These are phyloP conservation scores for Cladophialophora immunda DNA, from an alignment of 2,329 filamentous ascomycete species.

Conservation along the genomic window DNA sequence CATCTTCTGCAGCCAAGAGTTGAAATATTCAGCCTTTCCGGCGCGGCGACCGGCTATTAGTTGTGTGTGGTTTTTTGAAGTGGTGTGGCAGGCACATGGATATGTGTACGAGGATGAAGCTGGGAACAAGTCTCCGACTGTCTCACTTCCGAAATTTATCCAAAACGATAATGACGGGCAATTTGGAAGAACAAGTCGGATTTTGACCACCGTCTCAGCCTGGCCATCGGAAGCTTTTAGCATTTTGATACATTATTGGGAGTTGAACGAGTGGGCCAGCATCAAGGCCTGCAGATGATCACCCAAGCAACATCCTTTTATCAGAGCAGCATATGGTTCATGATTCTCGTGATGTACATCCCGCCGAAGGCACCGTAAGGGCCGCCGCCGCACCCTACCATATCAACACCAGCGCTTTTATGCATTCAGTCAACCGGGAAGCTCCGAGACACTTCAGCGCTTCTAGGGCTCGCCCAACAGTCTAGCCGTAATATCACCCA, in stretches of 20 bases:
- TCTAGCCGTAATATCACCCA: slow-evolving; percentile 87
- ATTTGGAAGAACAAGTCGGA: background rate
- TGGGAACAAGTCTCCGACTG: background rate
- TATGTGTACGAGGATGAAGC: background rate
- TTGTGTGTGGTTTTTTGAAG: background rate
- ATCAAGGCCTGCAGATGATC: background rate
- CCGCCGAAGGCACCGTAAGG: slow-evolving; percentile 14
- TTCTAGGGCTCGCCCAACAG: slow-evolving; percentile 77
- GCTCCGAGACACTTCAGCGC: background rate
- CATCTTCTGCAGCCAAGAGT: background rate
- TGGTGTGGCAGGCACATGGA: background rate
- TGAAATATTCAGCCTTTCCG: background rate
- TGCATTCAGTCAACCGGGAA: slow-evolving; percentile 15
- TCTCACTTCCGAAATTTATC: background rate
- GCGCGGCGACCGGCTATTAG: background rate
- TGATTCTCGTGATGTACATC: slow-evolving; percentile 34
- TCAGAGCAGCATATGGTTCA: slow-evolving; percentile 8
- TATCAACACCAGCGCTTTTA: slow-evolving; percentile 37
- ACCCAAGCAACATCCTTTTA: background rate
- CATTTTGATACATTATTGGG: background rate
- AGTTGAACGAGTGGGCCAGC: background rate
- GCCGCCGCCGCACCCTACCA: slow-evolving; percentile 21
- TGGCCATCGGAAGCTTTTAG: background rate
- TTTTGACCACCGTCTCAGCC: background rate
- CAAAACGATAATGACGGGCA: background rate